Evolutionary conservation across 495 filamentous ascomycete species (phyloP).

Genomic region (Astrothelium macrocarpum): DNA sequence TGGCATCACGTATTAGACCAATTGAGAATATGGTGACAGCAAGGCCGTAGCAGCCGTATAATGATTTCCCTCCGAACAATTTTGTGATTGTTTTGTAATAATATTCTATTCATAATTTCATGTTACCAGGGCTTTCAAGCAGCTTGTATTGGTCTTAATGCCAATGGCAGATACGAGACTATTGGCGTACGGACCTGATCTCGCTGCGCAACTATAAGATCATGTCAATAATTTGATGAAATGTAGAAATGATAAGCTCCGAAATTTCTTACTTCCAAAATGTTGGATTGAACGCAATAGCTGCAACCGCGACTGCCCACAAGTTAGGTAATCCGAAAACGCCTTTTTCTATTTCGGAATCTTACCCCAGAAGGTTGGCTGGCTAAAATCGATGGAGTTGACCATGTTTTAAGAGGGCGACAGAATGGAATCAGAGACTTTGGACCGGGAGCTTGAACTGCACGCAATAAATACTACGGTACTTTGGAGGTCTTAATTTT

Average conservation of each 20-base stretch:
- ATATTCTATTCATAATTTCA: constrained; percentile 57
- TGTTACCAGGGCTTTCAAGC: neutral
- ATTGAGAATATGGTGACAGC: constrained; percentile 82
- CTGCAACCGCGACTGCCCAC: constrained; percentile 49
- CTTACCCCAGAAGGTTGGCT: constrained; percentile 55
- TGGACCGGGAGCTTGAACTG: neutral
- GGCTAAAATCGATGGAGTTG: constrained; percentile 47
- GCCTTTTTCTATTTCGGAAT: constrained; percentile 16
- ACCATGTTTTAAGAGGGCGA: neutral
- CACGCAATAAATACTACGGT: neutral
- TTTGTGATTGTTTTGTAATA: constrained; percentile 79
- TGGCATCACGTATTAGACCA: constrained; percentile 72
- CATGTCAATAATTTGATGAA: constrained; percentile 7
- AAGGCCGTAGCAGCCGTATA: constrained; percentile 80
- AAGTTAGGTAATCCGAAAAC: constrained; percentile 6
- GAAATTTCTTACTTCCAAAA: constrained; percentile 62
- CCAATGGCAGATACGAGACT: neutral
- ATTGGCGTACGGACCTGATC: neutral
- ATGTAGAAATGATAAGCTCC: constrained; percentile 11
- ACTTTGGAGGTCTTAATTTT: neutral
- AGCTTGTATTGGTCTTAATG: neutral
- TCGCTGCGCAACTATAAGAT: neutral
- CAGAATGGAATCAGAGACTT: neutral
- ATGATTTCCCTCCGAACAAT: constrained; percentile 70
- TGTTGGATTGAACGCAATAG: constrained; percentile 67